Evolutionary conservation across 495 filamentous ascomycete species (phyloP).

Genomic region (Bathelium albidoporum): DNA sequence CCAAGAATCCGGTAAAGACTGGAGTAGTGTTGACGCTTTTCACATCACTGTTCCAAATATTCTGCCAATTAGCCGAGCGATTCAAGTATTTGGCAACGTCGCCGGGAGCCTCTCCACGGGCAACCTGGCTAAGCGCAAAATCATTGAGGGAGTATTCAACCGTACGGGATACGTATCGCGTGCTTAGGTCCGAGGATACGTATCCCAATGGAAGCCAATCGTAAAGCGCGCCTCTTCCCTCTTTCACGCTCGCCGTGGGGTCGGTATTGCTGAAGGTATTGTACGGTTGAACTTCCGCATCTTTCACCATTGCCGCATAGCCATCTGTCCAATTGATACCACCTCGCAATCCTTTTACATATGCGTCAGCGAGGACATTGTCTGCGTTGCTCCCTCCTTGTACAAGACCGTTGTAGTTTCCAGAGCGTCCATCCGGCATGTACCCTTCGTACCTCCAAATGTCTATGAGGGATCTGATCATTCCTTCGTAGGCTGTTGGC

Average conservation of each 20-base stretch:
- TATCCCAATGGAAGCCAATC: slow-evolving; percentile 30
- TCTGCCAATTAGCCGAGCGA: slow-evolving; percentile 27
- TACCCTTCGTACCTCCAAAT: slow-evolving; percentile 30
- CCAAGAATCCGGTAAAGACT: slow-evolving; percentile 29
- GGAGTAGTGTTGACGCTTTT: slow-evolving; percentile 10
- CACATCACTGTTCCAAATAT: slow-evolving; percentile 23
- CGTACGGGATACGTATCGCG: slow-evolving; percentile 22
- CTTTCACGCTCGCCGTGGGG: slow-evolving; percentile 17
- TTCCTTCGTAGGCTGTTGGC: slow-evolving; percentile 21
- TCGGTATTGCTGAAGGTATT: slow-evolving; percentile 22
- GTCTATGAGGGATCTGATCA: slow-evolving; percentile 27
- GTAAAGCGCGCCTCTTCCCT: slow-evolving; percentile 27
- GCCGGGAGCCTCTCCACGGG: slow-evolving; percentile 21
- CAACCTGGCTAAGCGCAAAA: slow-evolving; percentile 28
- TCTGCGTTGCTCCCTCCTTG: slow-evolving; percentile 33
- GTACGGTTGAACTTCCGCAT: slow-evolving; percentile 28
- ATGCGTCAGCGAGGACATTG: slow-evolving; percentile 32
- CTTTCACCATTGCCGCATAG: slow-evolving; percentile 28
- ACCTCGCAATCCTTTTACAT: slow-evolving; percentile 27
- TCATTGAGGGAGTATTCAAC: slow-evolving; percentile 33
- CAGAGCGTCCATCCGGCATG: slow-evolving; percentile 27
- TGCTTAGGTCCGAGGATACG: slow-evolving; percentile 22
- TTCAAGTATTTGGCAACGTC: slow-evolving; percentile 24
- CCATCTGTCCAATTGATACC: slow-evolving; percentile 30
- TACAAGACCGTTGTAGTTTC: slow-evolving; percentile 29